Conservation (phyloP, 2,329 filamentous ascomycete genomes). For the Hypoxylon rubiginosum region DNA sequence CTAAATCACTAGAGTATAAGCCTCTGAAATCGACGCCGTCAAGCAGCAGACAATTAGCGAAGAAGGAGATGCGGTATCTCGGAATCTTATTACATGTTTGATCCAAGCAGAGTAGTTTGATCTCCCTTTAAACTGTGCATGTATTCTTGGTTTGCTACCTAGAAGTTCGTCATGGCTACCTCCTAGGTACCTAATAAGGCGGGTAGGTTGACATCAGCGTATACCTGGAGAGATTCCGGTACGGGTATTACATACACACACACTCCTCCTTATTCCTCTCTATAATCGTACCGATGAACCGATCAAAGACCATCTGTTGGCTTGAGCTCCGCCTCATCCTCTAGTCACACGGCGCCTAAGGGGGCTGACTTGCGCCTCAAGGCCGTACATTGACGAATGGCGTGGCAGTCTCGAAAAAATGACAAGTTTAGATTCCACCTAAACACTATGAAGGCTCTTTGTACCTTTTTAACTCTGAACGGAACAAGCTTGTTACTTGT, state of each 20-base stretch:
- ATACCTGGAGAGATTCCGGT: neutral
- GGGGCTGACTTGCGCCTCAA: constrained; percentile 15
- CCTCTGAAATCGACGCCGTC: neutral
- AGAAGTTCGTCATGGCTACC: neutral
- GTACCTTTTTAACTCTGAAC: constrained; percentile 16
- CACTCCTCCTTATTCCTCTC: neutral
- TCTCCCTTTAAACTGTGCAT: neutral
- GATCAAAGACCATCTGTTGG: constrained; percentile 4
- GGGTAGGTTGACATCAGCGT: neutral
- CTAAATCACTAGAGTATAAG: neutral
- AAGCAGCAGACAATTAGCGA: neutral
- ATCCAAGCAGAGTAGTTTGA: neutral
- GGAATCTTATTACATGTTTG: neutral
- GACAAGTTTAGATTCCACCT: constrained; percentile 18
- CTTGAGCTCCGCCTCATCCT: constrained; percentile 27
- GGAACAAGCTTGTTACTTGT: constrained; percentile 1
- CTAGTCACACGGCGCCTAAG: constrained; percentile 3
- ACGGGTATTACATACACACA: neutral
- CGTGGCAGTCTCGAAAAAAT: constrained; percentile 21
- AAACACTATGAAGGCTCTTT: constrained; percentile 3
- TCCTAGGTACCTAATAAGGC: too few species aligned
- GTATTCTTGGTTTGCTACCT: neutral
- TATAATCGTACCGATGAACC: neutral
- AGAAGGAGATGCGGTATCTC: neutral
- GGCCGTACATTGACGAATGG: constrained; percentile 21